Conservation (phyloP, 139 green algal species). For the Raphidocelis subcapitata region DNA sequence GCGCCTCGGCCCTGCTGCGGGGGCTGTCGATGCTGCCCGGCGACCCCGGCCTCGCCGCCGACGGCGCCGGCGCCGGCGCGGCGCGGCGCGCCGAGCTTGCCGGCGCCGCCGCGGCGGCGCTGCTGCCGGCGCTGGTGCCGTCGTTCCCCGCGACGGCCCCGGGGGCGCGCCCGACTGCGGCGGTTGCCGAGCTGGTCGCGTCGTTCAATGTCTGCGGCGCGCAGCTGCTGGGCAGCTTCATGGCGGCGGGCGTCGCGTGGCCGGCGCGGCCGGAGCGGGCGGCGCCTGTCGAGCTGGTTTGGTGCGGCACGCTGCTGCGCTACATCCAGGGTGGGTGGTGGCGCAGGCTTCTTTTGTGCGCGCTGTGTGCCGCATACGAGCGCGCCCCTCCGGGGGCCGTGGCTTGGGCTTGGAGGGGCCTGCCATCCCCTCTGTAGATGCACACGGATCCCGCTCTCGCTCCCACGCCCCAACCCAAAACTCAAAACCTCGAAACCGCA, state of each 20-base stretch:
- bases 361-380: too few species aligned
- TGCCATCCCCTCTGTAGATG: neutral
- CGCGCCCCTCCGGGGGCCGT: too few species aligned
- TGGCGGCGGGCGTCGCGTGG: slow-evolving; percentile 16
- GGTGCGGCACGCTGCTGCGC: too few species aligned
- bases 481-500: too few species aligned
- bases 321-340: too few species aligned
- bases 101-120: slow-evolving; percentile 3
- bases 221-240: slow-evolving; percentile 48
- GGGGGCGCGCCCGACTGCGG: neutral
- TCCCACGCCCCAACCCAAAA: too few species aligned
- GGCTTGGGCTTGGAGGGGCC: neutral
- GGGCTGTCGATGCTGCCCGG: neutral
- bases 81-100: neutral
- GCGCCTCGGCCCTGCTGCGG: slow-evolving; percentile 32
- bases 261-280: neutral
- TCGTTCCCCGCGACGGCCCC: slow-evolving; percentile 44
- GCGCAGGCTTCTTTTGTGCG: too few species aligned
- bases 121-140: slow-evolving; percentile 30
- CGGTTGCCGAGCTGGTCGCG: slow-evolving; percentile 44
- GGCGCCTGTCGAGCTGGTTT: neutral
- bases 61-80: neutral
- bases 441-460: neutral
- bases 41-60: neutral
- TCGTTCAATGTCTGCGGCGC: slow-evolving; percentile 51